A percentile compares a stretch with the other conserved stretches of the same genome.
Conservation (phyloP, 805 yeast species). For the Tetrapisispora nanseiensis region DNA sequence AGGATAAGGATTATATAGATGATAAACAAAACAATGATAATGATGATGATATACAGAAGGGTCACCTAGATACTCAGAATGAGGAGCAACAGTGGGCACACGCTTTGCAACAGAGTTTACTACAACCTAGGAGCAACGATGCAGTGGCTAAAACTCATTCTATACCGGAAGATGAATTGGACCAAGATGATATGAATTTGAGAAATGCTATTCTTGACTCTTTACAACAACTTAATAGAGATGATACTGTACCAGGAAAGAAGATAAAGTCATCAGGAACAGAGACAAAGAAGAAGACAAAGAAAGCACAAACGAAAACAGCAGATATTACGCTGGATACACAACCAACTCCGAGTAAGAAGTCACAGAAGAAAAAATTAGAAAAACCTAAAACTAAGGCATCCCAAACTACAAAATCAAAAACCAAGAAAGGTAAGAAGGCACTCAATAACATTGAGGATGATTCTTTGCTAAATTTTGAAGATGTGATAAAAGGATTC, state of each 20-base stretch:
- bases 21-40: neutral
- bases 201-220: conserved; percentile 28
- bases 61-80: neutral
- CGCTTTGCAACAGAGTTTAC: conserved; percentile 22
- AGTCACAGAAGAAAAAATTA: conserved; percentile 13
- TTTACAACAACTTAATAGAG: conserved; percentile 15
- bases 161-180: conserved; percentile 13
- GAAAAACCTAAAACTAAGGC: conserved; percentile 8
- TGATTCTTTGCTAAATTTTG: conserved; percentile 20
- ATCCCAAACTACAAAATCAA: conserved; percentile 1
- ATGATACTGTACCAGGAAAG: neutral
- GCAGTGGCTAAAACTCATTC: conserved; percentile 2
- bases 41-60: conserved; percentile 2
- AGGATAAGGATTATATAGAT: neutral
- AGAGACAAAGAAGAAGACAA: neutral
- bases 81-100: conserved; percentile 25
- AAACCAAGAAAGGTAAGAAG: conserved; percentile 8
- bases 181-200: conserved; percentile 28
- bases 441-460: neutral
- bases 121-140: conserved; percentile 9
- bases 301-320: conserved; percentile 8
- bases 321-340: conserved; percentile 4
- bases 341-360: conserved; percentile 14
- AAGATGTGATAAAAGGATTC: conserved; percentile 25
- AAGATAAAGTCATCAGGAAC: conserved; percentile 2